A percentile compares a stretch with the other conserved stretches of the same genome.
Conservation (phyloP, 306 rosid genomes). For the Prunus armeniaca region DNA sequence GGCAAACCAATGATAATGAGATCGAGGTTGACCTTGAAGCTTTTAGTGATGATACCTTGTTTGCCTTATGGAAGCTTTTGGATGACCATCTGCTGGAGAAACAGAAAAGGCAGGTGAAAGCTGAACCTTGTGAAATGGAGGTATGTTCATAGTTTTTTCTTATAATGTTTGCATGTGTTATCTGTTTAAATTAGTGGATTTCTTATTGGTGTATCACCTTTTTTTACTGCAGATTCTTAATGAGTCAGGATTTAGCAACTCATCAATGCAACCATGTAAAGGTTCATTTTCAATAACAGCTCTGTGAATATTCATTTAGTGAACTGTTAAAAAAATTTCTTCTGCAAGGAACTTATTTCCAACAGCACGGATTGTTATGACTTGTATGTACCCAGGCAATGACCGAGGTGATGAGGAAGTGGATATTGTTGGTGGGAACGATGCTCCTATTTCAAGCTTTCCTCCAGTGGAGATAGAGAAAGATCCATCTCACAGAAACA, state of each 20-base stretch:
- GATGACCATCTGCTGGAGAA: constrained; percentile 64
- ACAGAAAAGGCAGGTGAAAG: constrained; percentile 48
- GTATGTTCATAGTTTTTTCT: constrained; percentile 33
- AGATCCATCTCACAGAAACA: constrained; percentile 55
- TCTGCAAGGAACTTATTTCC: background rate
- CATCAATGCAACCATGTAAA: constrained; percentile 65
- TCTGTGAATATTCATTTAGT: background rate
- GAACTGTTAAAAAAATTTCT: background rate
- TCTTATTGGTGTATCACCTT: constrained; percentile 20
- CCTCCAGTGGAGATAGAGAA: constrained; percentile 81
- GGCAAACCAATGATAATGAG: constrained; percentile 69
- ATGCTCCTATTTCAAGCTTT: constrained; percentile 72
- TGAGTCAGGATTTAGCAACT: constrained; percentile 76
- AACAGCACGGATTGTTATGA: background rate
- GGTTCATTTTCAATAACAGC: constrained; percentile 35
- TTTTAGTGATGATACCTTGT: constrained; percentile 52
- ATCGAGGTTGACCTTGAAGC: constrained; percentile 88
- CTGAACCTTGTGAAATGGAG: constrained; percentile 76
- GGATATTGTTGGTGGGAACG: constrained; percentile 86
- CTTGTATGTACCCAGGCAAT: constrained; percentile 49
- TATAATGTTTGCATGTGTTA: background rate
- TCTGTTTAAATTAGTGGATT: background rate
- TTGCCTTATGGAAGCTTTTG: constrained; percentile 65
- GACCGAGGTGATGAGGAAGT: constrained; percentile 81
- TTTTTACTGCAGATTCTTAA: constrained; percentile 49